Evolutionary conservation across 495 filamentous ascomycete species (phyloP).

Genomic region (Neurospora sp.): DNA sequence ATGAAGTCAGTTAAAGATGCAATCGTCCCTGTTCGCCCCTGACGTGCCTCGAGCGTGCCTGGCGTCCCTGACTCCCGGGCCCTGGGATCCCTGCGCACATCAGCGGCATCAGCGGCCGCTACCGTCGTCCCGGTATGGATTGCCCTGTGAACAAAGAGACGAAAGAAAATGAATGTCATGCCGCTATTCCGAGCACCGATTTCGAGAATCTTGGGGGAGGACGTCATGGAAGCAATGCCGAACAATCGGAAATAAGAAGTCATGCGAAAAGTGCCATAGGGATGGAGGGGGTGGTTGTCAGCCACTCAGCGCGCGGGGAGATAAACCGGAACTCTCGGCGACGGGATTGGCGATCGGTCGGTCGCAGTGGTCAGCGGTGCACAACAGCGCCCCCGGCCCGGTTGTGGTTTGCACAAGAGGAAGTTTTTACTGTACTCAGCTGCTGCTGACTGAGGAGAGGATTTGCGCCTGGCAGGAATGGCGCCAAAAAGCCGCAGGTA

Average conservation of each 20-base stretch:
- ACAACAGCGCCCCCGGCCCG: not conserved
- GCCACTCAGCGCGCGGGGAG: not conserved
- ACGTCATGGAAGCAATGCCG: not conserved
- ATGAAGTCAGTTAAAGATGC: not conserved
- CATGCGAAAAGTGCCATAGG: not conserved
- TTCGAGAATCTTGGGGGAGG: not conserved
- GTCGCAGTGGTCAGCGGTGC: not conserved
- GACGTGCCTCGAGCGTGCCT: not conserved
- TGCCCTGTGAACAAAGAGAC: not conserved
- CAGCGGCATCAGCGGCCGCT: not conserved
- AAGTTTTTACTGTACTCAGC: too few species aligned
- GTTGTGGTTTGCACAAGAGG: not conserved
- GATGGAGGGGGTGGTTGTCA: not conserved
- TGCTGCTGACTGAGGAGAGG: not conserved
- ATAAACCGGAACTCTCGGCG: not conserved
- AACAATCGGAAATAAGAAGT: not conserved
- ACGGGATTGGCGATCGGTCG: not conserved
- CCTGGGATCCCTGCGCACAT: not conserved
- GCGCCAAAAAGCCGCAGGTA: not conserved
- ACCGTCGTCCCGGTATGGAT: not conserved
- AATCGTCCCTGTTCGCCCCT: not conserved
- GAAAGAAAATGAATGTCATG: not conserved
- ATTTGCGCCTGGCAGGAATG: not conserved
- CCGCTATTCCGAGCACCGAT: not conserved
- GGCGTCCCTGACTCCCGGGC: not conserved